A percentile compares a stretch with the other conserved stretches of the same genome.
Evolutionary conservation across 495 filamentous ascomycete species (phyloP).

Genomic region (Extremus antarcticus): DNA sequence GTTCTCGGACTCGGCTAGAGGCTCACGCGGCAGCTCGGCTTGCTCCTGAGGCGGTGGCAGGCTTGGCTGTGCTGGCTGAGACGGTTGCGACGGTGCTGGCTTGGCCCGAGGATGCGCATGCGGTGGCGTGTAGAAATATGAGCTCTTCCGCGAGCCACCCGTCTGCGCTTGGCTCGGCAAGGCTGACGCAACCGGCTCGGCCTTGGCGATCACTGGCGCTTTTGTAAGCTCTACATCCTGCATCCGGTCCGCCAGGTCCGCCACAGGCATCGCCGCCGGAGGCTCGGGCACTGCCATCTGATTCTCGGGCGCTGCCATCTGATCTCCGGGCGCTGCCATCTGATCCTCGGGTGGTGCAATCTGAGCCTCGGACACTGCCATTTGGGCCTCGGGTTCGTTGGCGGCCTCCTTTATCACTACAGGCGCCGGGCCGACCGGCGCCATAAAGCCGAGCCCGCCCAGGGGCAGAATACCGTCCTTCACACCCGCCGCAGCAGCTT

Average conservation of each 20-base stretch:
- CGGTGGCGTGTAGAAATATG: not conserved
- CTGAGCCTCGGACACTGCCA: not conserved
- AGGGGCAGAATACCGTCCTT: too few relatives aligned
- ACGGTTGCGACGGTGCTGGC: not conserved
- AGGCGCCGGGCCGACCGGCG: too few relatives aligned
- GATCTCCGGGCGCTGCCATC: not conserved
- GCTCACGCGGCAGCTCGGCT: not conserved
- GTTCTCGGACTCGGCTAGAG: not conserved
- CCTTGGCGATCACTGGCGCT: not conserved
- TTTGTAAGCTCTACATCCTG: not conserved
- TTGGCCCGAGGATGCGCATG: not conserved
- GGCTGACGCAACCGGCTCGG: too few relatives aligned
- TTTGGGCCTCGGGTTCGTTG: not conserved
- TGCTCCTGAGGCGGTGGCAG: not conserved
- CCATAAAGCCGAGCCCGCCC: too few relatives aligned
- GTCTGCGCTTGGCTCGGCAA: not conserved
- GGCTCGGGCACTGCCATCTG: too few relatives aligned
- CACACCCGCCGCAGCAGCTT: slow-evolving; percentile 3
- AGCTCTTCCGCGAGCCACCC: not conserved
- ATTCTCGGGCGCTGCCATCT: not conserved
- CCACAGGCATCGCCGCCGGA: too few relatives aligned
- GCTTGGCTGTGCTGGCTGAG: not conserved
- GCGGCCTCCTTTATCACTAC: not conserved
- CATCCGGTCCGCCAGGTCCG: too few relatives aligned
- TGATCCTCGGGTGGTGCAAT: not conserved